Evolutionary conservation across 179 eudicot genomes (phyloP).

Genomic region (Spinacia oleracea): DNA sequence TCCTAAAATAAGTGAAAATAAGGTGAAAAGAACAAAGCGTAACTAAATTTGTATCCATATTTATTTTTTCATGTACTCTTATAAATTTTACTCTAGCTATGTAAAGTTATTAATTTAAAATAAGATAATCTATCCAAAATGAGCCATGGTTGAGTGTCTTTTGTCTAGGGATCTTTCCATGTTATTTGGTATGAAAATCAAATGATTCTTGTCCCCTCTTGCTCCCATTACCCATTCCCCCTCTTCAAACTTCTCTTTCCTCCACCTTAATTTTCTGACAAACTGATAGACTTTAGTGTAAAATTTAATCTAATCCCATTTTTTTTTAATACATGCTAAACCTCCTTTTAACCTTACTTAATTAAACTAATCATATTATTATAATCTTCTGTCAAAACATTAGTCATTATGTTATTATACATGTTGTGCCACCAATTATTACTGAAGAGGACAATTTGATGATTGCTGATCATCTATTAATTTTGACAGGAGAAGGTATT

Average conservation of each 20-base stretch:
- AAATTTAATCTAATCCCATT: background rate
- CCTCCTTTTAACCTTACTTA: background rate
- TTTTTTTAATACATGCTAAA: conserved; percentile 2
- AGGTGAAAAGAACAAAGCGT: too few relatives aligned
- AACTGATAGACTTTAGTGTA: conserved; percentile 13
- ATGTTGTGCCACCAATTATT: conserved; percentile 19
- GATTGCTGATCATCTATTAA: conserved; percentile 20
- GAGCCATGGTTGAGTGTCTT: conserved; percentile 49
- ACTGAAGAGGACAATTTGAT: conserved; percentile 35
- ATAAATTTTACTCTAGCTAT: background rate
- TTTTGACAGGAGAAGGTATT: conserved; percentile 10
- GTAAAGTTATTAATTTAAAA: background rate
- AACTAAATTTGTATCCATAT: too few relatives aligned
- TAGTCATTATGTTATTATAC: conserved; percentile 6
- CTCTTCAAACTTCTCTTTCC: conserved; percentile 9
- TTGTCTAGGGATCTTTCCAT: conserved; percentile 86
- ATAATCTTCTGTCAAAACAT: background rate
- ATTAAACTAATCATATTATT: background rate
- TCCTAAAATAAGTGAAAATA: too few relatives aligned
- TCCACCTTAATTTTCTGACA: conserved; percentile 43
- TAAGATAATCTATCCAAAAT: conserved; percentile 24
- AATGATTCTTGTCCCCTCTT: conserved; percentile 63
- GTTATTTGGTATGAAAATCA: conserved; percentile 53
- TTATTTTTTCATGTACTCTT: too few relatives aligned
- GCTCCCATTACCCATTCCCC: conserved; percentile 14